Conservation (phyloP, 331 rosid species). For the Malus hybrid region DNA sequence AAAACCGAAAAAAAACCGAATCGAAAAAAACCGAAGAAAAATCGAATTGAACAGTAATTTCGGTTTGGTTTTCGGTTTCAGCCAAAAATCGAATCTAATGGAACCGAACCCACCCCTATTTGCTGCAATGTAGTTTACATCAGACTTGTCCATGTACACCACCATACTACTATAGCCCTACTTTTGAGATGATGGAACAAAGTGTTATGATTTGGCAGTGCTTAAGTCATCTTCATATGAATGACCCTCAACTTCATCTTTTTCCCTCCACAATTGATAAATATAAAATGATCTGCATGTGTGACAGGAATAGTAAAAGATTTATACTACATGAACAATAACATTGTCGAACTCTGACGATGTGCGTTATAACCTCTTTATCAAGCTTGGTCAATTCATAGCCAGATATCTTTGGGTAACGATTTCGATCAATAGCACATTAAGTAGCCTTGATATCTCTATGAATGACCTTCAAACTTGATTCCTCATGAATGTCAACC, state of each 20-base stretch:
- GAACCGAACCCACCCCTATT: neutral
- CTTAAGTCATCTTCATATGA: constrained; percentile 35
- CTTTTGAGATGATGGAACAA: constrained; percentile 16
- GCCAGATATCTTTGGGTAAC: too few relatives aligned
- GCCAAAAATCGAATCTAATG: too few relatives aligned
- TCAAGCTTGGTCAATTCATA: constrained; percentile 17
- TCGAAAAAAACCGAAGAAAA: too few relatives aligned
- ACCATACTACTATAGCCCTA: constrained; percentile 84
- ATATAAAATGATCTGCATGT: constrained; percentile 49
- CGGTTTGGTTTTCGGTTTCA: too few relatives aligned
- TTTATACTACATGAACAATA: constrained; percentile 19
- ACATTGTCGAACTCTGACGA: constrained; percentile 12
- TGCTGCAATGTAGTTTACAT: constrained; percentile 2
- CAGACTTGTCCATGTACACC: neutral
- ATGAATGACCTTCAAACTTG: too few relatives aligned
- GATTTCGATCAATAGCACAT: too few relatives aligned
- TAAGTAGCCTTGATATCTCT: too few relatives aligned
- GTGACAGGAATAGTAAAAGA: neutral
- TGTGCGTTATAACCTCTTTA: too few relatives aligned
- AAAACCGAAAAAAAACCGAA: too few relatives aligned
- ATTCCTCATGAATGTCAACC: too few relatives aligned
- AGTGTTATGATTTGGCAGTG: constrained; percentile 30
- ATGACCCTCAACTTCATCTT: constrained; percentile 12
- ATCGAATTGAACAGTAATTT: constrained; percentile 4
- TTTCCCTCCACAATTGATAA: constrained; percentile 57